Conservation (phyloP, 306 rosid genomes). For the Sicyos baderoa region DNA sequence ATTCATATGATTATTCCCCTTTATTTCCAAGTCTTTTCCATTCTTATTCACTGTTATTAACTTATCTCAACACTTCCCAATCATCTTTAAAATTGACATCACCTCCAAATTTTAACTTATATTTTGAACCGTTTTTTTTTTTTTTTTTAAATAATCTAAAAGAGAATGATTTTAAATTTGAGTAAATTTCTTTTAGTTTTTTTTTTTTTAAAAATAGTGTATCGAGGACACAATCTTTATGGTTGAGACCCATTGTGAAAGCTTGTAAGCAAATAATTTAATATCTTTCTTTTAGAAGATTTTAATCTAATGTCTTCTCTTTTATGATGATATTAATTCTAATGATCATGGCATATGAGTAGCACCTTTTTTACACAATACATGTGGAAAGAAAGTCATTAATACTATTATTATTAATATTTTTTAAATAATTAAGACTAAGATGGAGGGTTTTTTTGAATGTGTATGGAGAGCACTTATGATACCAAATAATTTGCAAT, state of each 20-base stretch:
- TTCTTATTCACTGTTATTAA: background rate
- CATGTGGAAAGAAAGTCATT: background rate
- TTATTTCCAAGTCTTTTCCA: background rate
- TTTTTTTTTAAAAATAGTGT: background rate
- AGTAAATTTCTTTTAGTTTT: background rate
- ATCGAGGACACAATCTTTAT: background rate
- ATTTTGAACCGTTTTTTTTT: background rate
- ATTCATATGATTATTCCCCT: conserved; percentile 12
- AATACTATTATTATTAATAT: no score
- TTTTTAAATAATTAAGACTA: conserved; percentile 6
- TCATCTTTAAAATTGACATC: background rate
- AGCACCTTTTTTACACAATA: conserved; percentile 8
- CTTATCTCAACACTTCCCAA: background rate
- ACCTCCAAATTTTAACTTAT: background rate
- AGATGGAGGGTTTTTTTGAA: conserved; percentile 11
- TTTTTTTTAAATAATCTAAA: no score
- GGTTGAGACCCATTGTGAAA: background rate
- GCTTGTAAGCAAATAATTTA: background rate
- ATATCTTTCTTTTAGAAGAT: background rate
- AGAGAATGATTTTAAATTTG: background rate
- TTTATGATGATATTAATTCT: no score
- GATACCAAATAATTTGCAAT: conserved; percentile 11
- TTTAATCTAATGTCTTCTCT: background rate
- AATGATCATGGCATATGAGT: conserved; percentile 5
- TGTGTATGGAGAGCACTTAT: background rate